Percentiles rank a stretch among this genome's conserved stretches.
These are phyloP conservation scores for Sarocladium strictum DNA, from an alignment of 2,329 filamentous ascomycete genomes.

Conservation along the genomic window DNA sequence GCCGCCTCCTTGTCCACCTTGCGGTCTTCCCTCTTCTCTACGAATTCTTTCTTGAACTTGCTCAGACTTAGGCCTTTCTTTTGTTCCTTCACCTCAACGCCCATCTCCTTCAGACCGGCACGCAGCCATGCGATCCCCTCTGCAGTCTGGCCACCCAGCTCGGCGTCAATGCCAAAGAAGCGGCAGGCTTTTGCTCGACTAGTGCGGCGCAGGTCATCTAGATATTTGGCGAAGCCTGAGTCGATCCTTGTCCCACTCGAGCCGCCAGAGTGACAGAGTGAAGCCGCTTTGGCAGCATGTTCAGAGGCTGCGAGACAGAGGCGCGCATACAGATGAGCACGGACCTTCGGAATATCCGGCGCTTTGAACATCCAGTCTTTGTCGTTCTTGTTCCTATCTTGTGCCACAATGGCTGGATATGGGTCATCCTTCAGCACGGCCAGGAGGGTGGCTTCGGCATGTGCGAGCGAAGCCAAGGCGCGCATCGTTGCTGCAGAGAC, in stretches of 20 bases:
- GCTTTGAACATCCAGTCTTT: slow-evolving; percentile 96
- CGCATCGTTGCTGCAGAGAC: slow-evolving; percentile 46
- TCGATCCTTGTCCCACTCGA: slow-evolving; percentile 45
- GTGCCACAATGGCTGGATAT: slow-evolving; percentile 75
- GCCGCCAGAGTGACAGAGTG: slow-evolving; percentile 37
- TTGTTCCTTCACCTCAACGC: slow-evolving; percentile 45
- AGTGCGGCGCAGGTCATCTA: slow-evolving; percentile 67
- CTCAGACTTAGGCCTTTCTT: slow-evolving; percentile 53
- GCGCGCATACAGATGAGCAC: slow-evolving; percentile 80
- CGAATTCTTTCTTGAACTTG: slow-evolving; percentile 66
- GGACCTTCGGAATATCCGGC: slow-evolving; percentile 80
- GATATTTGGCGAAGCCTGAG: slow-evolving; percentile 63
- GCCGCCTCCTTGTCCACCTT: slow-evolving; percentile 65
- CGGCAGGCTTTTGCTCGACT: slow-evolving; percentile 80
- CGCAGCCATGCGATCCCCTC: slow-evolving; percentile 82
- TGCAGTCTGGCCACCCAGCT: slow-evolving; percentile 73
- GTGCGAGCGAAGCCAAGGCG: slow-evolving; percentile 58
- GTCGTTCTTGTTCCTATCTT: slow-evolving; percentile 74
- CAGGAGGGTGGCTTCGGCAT: slow-evolving; percentile 84
- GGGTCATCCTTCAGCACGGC: slow-evolving; percentile 93
- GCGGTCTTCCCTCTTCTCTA: slow-evolving; percentile 72
- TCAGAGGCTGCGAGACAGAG: slow-evolving; percentile 84
- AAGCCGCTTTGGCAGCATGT: slow-evolving; percentile 69
- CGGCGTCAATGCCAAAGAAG: slow-evolving; percentile 86
- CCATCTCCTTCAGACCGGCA: slow-evolving; percentile 70